Base-by-base conservation (phyloP, 75 land plant genomes). In the Sequoia sempervirens region DNA sequence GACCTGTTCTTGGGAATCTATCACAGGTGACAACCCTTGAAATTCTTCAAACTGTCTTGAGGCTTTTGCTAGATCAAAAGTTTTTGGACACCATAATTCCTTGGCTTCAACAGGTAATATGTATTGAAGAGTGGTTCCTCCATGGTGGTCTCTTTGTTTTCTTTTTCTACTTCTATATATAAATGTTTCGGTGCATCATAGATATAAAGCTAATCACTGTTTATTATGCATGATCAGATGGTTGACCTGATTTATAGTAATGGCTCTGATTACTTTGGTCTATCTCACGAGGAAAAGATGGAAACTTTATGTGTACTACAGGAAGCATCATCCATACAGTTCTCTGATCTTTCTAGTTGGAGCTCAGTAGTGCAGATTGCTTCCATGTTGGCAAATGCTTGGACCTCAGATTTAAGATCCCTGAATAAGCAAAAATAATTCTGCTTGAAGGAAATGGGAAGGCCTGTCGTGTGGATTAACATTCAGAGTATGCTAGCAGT, bases 61-160 rank as follows among this genome's bases (percentile, higher is more conserved):
- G 88, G 28, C 82, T 89, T 46, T 83, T 97, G 53, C 87, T 87
- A 20, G 90, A 95, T 46, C 94, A 90, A 64, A 91, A 89, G 66
- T 92, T 91, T 80, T 84, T 92, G 79, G 90, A 86, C 61, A 85
- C 88, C 54, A 82, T 92, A 53, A 83, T 97, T 8, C 99, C 99
- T 83, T 97, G 99, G 99, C 83, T 97, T 75, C 92, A 92, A 84
- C 99, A 95, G 95, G 99, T 89, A 85, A 74, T 72, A 56, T 53
- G 80, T 84, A 72, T 64, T 34, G 66, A 45, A n/a, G 1, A 2
- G 5, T 37, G 32, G 17, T 26, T 81, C 80, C 81, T 28, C 38
- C 75, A 56, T 28, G 32, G 47, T 64, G n/a, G 18, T 54, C 28
- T 37, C 66, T 82, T 45, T 26, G 26, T 14, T 20, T 30, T 47